phyloP scores from a whole-genome alignment of 495 filamentous ascomycete species.

The Podospora comata region DNA sequence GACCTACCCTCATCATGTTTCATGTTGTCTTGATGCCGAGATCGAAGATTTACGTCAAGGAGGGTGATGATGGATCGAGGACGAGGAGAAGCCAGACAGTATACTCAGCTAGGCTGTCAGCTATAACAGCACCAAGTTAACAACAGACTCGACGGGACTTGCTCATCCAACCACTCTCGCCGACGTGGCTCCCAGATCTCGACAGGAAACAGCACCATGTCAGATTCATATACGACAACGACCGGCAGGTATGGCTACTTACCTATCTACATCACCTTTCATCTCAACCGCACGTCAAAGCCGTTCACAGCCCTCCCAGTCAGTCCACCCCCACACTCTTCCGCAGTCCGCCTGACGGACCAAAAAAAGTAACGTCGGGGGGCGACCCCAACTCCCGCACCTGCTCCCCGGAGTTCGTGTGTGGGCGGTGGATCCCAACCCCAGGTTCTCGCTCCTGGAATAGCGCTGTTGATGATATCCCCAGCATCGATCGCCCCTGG shows the following conservation, averaged over 20 bases:
- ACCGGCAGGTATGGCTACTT: background rate
- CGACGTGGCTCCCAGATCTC: too few species aligned
- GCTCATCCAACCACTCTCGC: background rate
- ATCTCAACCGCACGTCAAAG: background rate
- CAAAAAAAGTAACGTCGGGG: background rate
- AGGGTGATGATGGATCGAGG: too few species aligned
- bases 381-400: background rate
- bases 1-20: too few species aligned
- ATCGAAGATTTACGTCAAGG: too few species aligned
- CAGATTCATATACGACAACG: background rate
- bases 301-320: background rate
- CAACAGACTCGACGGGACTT: background rate
- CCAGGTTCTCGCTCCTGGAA: background rate
- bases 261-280: too few species aligned
- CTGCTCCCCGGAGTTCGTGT: background rate
- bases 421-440: background rate
- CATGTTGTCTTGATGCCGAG: too few species aligned
- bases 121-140: background rate
- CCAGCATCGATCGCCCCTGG: background rate
- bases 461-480: background rate
- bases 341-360: background rate
- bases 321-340: background rate
- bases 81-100: background rate
- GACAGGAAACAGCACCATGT: too few species aligned
- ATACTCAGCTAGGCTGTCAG: background rate